Conservation (phyloP, 768 basidiomycete species). For the Mycena crocata region DNA sequence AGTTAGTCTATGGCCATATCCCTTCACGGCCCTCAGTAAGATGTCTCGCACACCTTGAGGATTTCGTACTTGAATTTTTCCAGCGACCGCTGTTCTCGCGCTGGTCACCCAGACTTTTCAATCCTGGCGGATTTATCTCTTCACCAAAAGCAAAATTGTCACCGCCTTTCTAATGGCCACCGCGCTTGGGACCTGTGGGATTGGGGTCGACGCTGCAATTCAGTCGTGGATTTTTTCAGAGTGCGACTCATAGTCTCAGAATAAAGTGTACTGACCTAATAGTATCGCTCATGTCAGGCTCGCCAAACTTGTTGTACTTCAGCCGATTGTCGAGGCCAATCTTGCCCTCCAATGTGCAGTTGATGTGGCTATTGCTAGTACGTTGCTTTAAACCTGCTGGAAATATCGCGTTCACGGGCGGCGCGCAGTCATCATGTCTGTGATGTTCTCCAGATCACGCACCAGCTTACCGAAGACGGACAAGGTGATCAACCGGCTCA, state of each 20-base stretch:
- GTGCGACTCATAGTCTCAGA: not conserved
- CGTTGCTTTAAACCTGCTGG: too few species aligned
- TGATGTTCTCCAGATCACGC: not conserved
- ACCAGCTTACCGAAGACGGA: not conserved
- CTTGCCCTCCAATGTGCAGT: conserved; percentile 2
- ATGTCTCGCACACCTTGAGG: not conserved
- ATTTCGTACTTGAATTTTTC: not conserved
- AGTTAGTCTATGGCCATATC: too few species aligned
- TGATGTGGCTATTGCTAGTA: conserved; percentile 7
- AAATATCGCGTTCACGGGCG: not conserved
- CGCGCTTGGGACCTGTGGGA: not conserved
- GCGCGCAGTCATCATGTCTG: not conserved
- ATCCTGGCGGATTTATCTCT: conserved; percentile 7
- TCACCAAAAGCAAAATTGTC: conserved; percentile 2
- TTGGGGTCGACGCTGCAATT: not conserved
- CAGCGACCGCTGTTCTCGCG: conserved; percentile 11
- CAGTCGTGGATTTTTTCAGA: conserved; percentile 2
- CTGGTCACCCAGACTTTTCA: conserved; percentile 11
- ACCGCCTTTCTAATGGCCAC: not conserved
- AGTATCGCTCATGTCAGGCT: not conserved
- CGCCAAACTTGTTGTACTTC: not conserved
- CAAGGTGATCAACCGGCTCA: not conserved
- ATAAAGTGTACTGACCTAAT: not conserved
- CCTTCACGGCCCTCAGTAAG: not conserved
- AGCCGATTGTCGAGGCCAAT: conserved; percentile 2